These are phyloP conservation scores for Peziza echinospora DNA, from an alignment of 495 filamentous ascomycete genomes.

Conservation along the genomic window DNA sequence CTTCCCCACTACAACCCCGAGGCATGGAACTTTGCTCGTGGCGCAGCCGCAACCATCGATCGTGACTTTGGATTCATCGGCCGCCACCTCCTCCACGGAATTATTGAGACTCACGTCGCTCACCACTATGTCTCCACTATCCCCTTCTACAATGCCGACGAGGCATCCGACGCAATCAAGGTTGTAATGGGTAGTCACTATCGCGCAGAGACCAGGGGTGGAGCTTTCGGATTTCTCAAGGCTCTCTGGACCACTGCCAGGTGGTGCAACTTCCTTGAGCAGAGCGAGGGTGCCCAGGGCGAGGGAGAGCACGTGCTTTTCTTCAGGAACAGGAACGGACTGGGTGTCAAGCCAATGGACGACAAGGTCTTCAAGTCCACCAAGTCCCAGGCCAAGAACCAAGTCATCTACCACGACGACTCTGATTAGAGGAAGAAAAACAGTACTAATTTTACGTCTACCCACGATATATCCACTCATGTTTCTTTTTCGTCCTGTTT, in stretches of 20 bases:
- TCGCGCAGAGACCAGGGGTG: conserved; percentile 38
- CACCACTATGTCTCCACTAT: conserved; percentile 75
- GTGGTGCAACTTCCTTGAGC: conserved; percentile 57
- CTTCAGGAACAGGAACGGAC: conserved; percentile 57
- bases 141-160: conserved; percentile 79
- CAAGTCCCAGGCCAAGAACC: background rate
- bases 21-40: conserved; percentile 67
- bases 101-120: conserved; percentile 79
- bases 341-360: conserved; percentile 36
- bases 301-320: conserved; percentile 44
- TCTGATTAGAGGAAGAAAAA: background rate
- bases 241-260: conserved; percentile 43
- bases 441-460: no score
- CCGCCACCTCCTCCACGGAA: conserved; percentile 67
- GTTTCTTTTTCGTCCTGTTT: background rate
- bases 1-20: conserved; percentile 63
- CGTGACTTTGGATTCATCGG: conserved; percentile 80
- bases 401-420: background rate
- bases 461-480: no score
- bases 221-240: conserved; percentile 42
- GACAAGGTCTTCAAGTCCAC: background rate
- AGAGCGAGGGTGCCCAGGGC: conserved; percentile 40
- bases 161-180: conserved; percentile 67
- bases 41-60: conserved; percentile 70
- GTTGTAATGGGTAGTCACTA: conserved; percentile 67